phyloP scores from a whole-genome alignment of 2,329 filamentous ascomycete genomes.

The Penicillium palitans region DNA sequence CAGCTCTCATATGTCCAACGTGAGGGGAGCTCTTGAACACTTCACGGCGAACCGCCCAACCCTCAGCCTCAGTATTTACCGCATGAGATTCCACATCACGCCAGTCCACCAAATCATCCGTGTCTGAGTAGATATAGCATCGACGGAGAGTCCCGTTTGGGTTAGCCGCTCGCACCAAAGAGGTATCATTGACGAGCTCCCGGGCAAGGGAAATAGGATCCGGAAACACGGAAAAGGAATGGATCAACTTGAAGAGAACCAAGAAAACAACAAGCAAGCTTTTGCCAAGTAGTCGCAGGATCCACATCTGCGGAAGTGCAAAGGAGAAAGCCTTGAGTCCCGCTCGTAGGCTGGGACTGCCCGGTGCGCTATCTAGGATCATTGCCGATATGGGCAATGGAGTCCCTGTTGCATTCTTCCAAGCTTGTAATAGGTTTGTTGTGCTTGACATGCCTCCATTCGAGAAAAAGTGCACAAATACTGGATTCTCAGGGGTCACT shows the following conservation, averaged over 20 bases:
- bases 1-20: constrained; percentile 43
- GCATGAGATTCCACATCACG: constrained; percentile 42
- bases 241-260: constrained; percentile 20
- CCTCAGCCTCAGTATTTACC: constrained; percentile 30
- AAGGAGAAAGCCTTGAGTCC: constrained; percentile 39
- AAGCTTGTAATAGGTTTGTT: constrained; percentile 41
- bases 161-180: constrained; percentile 19
- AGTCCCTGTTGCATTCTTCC: constrained; percentile 34
- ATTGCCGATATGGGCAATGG: constrained; percentile 44
- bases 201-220: constrained; percentile 33
- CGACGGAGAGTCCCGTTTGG: constrained; percentile 19
- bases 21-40: constrained; percentile 40
- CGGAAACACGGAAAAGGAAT: constrained; percentile 18
- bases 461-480: constrained; percentile 52
- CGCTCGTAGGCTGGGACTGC: constrained; percentile 31
- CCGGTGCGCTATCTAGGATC: constrained; percentile 51
- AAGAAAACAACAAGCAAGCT: constrained; percentile 28
- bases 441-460: constrained; percentile 50
- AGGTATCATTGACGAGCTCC: constrained; percentile 34
- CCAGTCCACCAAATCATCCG: constrained; percentile 40
- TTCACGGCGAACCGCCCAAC: constrained; percentile 38
- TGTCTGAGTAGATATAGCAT: constrained; percentile 45
- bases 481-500: constrained; percentile 27
- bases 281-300: constrained; percentile 33
- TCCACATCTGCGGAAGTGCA: constrained; percentile 34